These are phyloP conservation scores for Coniophora puteana DNA, from an alignment of 1,284 basidiomycete species.

Conservation along the genomic window DNA sequence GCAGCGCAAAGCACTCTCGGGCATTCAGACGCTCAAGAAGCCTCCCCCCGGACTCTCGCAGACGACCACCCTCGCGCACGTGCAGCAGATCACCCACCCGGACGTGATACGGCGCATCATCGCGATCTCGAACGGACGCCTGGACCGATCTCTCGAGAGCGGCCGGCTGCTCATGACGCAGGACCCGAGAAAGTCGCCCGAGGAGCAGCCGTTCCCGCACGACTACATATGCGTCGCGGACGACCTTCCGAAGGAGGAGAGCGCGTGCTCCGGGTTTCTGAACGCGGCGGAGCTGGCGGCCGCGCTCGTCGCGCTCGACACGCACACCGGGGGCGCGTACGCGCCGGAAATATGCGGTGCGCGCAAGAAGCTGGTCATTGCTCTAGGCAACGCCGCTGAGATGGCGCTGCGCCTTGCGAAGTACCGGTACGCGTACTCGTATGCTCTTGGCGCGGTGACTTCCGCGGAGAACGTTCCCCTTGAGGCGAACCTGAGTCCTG, in stretches of 20 bases:
- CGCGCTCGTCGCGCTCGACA: conserved; percentile 20
- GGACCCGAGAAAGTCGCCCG: too few species aligned
- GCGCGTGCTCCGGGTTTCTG: conserved; percentile 19
- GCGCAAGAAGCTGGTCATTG: conserved; percentile 23
- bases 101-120: conserved; percentile 18
- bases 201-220: too few species aligned
- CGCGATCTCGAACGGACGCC: conserved; percentile 14
- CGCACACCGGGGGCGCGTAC: conserved; percentile 16
- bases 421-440: conserved; percentile 18
- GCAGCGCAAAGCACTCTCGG: conserved; percentile 12
- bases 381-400: conserved; percentile 27
- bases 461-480: conserved; percentile 9
- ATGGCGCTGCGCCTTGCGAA: conserved; percentile 20
- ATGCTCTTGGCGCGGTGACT: conserved; percentile 16
- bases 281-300: conserved; percentile 23
- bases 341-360: conserved; percentile 12
- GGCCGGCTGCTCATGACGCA: conserved; percentile 15
- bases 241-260: too few species aligned
- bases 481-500: too few species aligned
- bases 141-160: conserved; percentile 13
- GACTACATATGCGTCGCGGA: too few species aligned
- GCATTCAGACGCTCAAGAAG: conserved; percentile 10
- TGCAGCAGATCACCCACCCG: too few species aligned
- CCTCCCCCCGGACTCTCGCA: conserved; percentile 12
- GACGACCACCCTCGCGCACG: conserved; percentile 11